Conservation (phyloP, 78 protist species). For the Pelomyxa schiedti region DNA sequence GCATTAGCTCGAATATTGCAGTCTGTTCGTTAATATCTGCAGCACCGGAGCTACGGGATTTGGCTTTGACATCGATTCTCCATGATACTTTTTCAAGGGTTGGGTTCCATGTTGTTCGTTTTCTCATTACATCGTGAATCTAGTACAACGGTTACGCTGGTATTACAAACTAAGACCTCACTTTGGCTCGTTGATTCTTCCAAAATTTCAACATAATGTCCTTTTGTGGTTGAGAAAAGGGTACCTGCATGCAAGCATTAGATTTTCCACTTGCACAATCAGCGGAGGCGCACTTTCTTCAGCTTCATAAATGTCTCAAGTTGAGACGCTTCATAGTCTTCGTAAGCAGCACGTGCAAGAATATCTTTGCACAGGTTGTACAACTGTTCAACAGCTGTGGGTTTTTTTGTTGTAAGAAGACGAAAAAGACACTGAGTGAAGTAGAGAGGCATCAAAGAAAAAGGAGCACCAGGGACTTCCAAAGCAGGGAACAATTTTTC, state of each 20-base stretch:
- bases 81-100: background rate
- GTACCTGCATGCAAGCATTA: no score
- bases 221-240: background rate
- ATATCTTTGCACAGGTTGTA: background rate
- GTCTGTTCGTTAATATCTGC: background rate
- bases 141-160: no score
- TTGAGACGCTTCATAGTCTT: background rate
- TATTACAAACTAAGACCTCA: no score
- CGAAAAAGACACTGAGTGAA: background rate
- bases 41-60: background rate
- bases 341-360: background rate
- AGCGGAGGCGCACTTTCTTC: background rate
- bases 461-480: background rate
- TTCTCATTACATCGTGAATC: background rate
- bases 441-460: background rate
- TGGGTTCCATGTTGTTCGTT: background rate
- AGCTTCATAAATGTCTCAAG: background rate
- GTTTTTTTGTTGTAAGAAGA: background rate
- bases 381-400: background rate
- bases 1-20: background rate
- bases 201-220: background rate
- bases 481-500: background rate
- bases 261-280: no score
- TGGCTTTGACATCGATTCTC: background rate
- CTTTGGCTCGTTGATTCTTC: background rate